A percentile compares a stretch with the other conserved stretches of the same genome.
Evolutionary conservation across 108 stramenopile species (phyloP).

Genomic region (Cyclotella sp.): DNA sequence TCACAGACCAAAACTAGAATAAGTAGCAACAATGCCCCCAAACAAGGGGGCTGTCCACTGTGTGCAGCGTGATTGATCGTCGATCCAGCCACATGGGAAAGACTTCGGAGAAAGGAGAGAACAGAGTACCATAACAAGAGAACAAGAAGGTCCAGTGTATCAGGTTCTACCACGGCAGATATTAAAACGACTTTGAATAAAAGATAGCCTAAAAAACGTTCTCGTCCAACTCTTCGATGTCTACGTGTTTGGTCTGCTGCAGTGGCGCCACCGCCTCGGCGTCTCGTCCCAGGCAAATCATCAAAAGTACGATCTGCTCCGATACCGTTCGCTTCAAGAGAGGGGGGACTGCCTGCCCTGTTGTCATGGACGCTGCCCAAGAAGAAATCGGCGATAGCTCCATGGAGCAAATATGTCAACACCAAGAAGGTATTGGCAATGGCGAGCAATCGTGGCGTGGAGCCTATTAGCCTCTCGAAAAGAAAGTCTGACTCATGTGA

Average conservation of each 20-base stretch:
- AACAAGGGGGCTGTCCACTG: conserved; percentile 58
- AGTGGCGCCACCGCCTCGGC: neutral
- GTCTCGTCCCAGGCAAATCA: neutral
- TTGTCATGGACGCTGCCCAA: conserved; percentile 40
- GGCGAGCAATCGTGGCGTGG: conserved; percentile 69
- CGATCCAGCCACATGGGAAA: conserved; percentile 62
- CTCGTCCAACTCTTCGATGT: conserved; percentile 49
- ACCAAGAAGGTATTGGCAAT: conserved; percentile 77
- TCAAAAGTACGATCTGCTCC: neutral
- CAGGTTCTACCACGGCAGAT: conserved; percentile 70
- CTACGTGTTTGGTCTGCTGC: conserved; percentile 10
- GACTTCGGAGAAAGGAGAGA: conserved; percentile 66
- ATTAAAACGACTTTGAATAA: conserved; percentile 81
- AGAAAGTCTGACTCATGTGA: conserved; percentile 6
- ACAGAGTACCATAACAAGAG: conserved; percentile 75
- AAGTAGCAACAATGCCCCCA: conserved; percentile 64
- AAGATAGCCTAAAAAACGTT: conserved; percentile 70
- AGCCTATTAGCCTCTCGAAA: conserved; percentile 67
- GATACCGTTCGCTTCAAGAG: neutral
- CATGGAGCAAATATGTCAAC: conserved; percentile 65
- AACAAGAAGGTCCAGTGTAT: conserved; percentile 72
- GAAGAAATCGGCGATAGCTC: conserved; percentile 76
- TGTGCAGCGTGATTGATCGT: conserved; percentile 53
- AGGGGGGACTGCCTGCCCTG: neutral
- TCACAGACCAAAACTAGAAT: conserved; percentile 60